Evolutionary conservation across 2,329 filamentous ascomycete genomes (phyloP), one percentile per base, ranked within the genome.

Genomic region (Paramyrothecium roridum): DNA sequence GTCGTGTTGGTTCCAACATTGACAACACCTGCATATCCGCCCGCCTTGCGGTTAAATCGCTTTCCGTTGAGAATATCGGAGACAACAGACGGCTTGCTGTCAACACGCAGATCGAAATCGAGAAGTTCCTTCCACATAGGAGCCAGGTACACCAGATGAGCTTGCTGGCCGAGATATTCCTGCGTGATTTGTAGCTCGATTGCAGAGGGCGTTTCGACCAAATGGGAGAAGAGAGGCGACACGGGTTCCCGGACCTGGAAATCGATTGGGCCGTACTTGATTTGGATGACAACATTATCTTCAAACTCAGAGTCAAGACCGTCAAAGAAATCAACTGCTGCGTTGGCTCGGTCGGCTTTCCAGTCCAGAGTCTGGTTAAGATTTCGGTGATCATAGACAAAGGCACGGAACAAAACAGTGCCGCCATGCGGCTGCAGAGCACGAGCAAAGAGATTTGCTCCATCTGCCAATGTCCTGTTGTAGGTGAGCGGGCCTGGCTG

Each of bases 231-330:
- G 1, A 91, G 70, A 0, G 88, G 87, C 3, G 83, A 88, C 1
- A 79, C 70, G 1, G 87, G 83, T 66, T 90, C 87, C 37, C 87
- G 81, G 12, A 89, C 84, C 63, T 90, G 87, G 68, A 90, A 90
- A 64, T 90, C 87, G 56, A 90, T 90, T 0, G 87, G 86, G 0
- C 88, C 87, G 58, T 87, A 89, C 68, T 90, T 91, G 69, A 90
- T 85, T 65, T 91, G 87, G 2, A 90, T 77, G 0, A 90, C 77
- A 0, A 90, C 86, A 49, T 90, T 90, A 48, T 86, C 83, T 21
- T 87, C 83, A 55, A 90, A 90, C 56, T 85, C 67, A 6, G 78
- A 81, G 62, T 90, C 87, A 0, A 90, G 76, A 1, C 77, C 75
- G 17, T 82, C 74, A 67, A 90, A 90, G 68, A 82, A 88, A 1